Evolutionary conservation across 345 rosid genomes (phyloP), one percentile per base, ranked within the genome.

Genomic region (Eucalyptus fibrosa): DNA sequence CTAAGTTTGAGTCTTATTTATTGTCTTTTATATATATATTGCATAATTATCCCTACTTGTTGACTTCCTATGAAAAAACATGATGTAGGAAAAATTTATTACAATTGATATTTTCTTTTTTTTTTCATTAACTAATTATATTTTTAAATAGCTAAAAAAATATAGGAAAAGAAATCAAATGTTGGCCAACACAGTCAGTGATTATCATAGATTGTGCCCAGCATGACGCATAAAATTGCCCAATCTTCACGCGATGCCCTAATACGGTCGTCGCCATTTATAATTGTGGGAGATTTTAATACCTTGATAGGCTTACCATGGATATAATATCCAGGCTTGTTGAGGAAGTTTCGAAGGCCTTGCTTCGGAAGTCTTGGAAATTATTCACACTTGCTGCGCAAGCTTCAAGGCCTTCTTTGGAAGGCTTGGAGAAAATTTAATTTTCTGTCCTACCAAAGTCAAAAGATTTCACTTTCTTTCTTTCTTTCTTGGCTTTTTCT

Each of bases 101-200:
- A 34, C 24, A 4, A 69, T 69, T 10, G 12, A 69, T 19, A 69
- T 69, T 5, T 34, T 2, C 42, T 69, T 34, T 32, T 2, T 5
- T 67, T 34, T 69, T 32, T 19, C 42, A 69, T 69, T 18, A 69
- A 69, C 21, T 34, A 34, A 69, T 69, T 69, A 10, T 17, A 32
- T 5, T 69, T 69, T 34, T 34, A 18, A 9, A 17, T 17, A 23
- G 6, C 3, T 17, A 17, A 32, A 18, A 69, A 34, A 34, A 18
- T 34, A 34, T 34, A 18, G 3, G 62, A 56, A 56, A 32, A 67
- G 1, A 34, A 34, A 34, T 37, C 24, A 34, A 34, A 34, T 12
- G 24, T 4, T 21, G 12, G 2, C 3, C 1, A 2, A 19, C 7
- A 18, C 2, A 15, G 2, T 5, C 3, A 2, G 26, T 32, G 42